Evolutionary conservation across 805 yeast genomes (phyloP).

Genomic region (Ogataea neopini): DNA sequence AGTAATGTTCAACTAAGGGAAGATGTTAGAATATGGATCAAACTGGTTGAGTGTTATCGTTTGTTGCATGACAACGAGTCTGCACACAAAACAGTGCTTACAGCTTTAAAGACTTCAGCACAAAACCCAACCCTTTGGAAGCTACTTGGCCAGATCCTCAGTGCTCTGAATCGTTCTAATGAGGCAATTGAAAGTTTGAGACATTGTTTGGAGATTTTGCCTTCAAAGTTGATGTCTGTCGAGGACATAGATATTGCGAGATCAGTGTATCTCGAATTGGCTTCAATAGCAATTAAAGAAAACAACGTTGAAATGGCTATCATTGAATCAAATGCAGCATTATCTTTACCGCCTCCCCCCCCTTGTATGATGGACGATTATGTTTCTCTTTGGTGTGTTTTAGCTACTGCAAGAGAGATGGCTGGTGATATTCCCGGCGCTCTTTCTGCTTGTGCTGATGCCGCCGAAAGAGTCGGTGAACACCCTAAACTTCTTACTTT

Average conservation of each 20-base stretch:
- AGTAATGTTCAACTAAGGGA: slow-evolving; percentile 40
- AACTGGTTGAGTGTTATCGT: slow-evolving; percentile 53
- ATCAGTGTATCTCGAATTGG: slow-evolving; percentile 55
- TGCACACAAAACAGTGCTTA: slow-evolving; percentile 41
- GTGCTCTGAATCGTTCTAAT: slow-evolving; percentile 42
- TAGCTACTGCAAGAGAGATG: slow-evolving; percentile 53
- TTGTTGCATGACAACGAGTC: slow-evolving; percentile 48
- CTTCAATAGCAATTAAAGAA: slow-evolving; percentile 53
- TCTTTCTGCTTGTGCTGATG: slow-evolving; percentile 48
- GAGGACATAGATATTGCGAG: slow-evolving; percentile 49
- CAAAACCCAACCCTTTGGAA: slow-evolving; percentile 47
- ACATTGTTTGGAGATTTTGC: slow-evolving; percentile 44
- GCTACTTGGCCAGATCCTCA: slow-evolving; percentile 49
- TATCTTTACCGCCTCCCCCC: slow-evolving; percentile 51
- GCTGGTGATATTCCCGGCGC: slow-evolving; percentile 52
- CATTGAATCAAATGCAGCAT: slow-evolving; percentile 49
- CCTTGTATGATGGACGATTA: slow-evolving; percentile 46
- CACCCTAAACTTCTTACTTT: slow-evolving; percentile 46
- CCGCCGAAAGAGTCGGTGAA: slow-evolving; percentile 46
- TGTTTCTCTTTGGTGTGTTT: slow-evolving; percentile 53
- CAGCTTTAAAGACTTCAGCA: slow-evolving; percentile 24
- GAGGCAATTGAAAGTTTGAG: slow-evolving; percentile 51
- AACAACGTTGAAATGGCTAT: slow-evolving; percentile 51
- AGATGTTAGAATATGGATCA: slow-evolving; percentile 45
- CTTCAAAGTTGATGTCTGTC: slow-evolving; percentile 33